phyloP scores from a whole-genome alignment of 164 flowering plant species.

The Berberis vulgaris region DNA sequence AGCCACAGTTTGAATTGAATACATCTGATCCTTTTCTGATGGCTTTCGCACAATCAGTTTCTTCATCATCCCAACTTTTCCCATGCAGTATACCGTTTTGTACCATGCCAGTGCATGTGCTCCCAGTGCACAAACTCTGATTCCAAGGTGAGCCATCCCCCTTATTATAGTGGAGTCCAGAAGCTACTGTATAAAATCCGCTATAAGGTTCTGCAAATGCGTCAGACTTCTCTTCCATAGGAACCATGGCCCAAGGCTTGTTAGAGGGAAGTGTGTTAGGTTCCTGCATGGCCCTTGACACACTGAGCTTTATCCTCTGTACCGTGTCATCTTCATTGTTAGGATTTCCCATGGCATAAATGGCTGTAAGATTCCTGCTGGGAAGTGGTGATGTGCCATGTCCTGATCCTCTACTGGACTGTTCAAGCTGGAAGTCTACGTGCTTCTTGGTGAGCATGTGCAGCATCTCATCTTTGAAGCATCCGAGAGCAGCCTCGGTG shows the following conservation, averaged over 20 bases:
- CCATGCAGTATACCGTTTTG: slow-evolving; percentile 34
- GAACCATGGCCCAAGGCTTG: slow-evolving; percentile 42
- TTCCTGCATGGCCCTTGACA: slow-evolving; percentile 74
- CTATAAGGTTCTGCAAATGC: slow-evolving; percentile 29
- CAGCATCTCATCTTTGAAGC: slow-evolving; percentile 98
- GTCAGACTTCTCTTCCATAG: slow-evolving; percentile 27
- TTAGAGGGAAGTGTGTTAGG: slow-evolving; percentile 25
- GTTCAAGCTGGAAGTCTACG: slow-evolving; percentile 61
- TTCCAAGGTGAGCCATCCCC: slow-evolving; percentile 71
- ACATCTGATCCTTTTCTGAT: slow-evolving; percentile 25
- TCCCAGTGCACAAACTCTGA: slow-evolving; percentile 69
- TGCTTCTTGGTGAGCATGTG: slow-evolving; percentile 87
- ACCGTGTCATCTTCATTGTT: slow-evolving; percentile 49
- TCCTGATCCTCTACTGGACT: slow-evolving; percentile 14
- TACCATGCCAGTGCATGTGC: slow-evolving; percentile 66
- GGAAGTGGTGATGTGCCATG: slow-evolving; percentile 8
- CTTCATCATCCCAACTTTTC: slow-evolving; percentile 47
- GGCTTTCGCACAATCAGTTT: slow-evolving; percentile 40
- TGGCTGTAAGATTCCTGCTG: slow-evolving; percentile 15
- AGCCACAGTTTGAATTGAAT: slow-evolving; percentile 57
- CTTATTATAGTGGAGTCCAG: slow-evolving; percentile 55
- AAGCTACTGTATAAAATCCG: slow-evolving; percentile 23
- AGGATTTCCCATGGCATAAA: slow-evolving; percentile 17
- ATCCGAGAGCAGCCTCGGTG: slow-evolving; percentile 95
- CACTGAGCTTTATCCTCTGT: slow-evolving; percentile 61